Evolutionary conservation across 805 yeast species (phyloP).

Genomic region (Starmerella apicola): DNA sequence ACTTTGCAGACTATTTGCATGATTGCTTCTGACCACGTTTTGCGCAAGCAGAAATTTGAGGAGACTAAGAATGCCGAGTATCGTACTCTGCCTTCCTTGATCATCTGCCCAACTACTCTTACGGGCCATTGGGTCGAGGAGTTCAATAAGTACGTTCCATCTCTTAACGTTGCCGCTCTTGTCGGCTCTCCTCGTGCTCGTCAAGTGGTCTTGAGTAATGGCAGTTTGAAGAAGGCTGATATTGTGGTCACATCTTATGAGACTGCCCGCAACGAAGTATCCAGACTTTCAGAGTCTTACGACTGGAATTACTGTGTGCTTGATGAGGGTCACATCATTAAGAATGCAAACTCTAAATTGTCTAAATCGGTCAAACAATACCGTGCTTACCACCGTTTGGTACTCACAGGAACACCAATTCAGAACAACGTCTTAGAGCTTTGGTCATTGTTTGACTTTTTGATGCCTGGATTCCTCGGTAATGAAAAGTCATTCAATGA

Average conservation of each 20-base stretch:
- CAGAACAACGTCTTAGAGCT: slow-evolving; percentile 92
- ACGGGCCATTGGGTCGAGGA: slow-evolving; percentile 99
- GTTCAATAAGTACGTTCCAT: slow-evolving; percentile 77
- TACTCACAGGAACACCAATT: slow-evolving; percentile 93
- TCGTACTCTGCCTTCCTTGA: slow-evolving; percentile 67
- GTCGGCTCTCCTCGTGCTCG: slow-evolving; percentile 86
- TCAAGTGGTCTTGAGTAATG: slow-evolving; percentile 12
- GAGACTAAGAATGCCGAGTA: slow-evolving; percentile 51
- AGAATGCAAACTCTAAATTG: slow-evolving; percentile 77
- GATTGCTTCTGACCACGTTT: slow-evolving; percentile 87
- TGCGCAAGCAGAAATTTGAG: slow-evolving; percentile 57
- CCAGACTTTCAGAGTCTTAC: slow-evolving; percentile 37
- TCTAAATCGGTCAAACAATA: slow-evolving; percentile 77
- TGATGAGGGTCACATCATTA: slow-evolving; percentile 96
- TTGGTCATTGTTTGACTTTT: slow-evolving; percentile 94
- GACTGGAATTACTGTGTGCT: slow-evolving; percentile 88
- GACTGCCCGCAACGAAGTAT: slow-evolving; percentile 85
- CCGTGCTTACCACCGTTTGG: slow-evolving; percentile 76
- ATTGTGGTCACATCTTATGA: slow-evolving; percentile 91
- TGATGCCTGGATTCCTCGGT: slow-evolving; percentile 98
- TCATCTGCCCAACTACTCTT: slow-evolving; percentile 92
- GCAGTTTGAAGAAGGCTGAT: slow-evolving; percentile 44
- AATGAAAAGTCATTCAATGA: slow-evolving; percentile 90
- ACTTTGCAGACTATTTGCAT: slow-evolving; percentile 95
- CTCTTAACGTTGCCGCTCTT: slow-evolving; percentile 67